A percentile compares a stretch with the other conserved stretches of the same genome.
Conservation (phyloP, 2,329 filamentous ascomycete genomes). For the Monilinia fructicola region DNA sequence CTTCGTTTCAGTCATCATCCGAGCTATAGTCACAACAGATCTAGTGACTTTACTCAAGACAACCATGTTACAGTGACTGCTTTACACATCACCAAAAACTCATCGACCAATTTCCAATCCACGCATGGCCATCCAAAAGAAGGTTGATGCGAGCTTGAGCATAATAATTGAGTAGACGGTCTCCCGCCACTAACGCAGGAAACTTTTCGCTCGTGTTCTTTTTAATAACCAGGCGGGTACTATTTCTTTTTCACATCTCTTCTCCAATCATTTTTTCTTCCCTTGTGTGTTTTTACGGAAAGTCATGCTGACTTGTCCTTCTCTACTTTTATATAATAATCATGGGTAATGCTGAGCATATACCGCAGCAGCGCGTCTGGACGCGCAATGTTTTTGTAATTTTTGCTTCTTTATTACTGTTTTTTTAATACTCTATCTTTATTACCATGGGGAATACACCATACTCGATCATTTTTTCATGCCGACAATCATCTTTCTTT, state of each 20-base stretch:
- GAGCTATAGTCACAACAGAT: neutral
- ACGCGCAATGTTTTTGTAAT: constrained; percentile 19
- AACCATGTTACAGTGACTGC: neutral
- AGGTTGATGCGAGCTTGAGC: neutral
- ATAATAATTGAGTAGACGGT: neutral
- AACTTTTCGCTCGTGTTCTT: neutral
- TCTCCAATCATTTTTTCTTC: neutral
- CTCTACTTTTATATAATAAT: constrained; percentile 3
- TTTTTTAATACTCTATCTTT: constrained; percentile 22
- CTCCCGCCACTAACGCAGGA: neutral
- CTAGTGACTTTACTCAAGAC: neutral
- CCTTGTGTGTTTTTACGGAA: neutral
- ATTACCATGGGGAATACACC: constrained; percentile 16
- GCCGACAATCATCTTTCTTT: neutral
- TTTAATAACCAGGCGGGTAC: neutral
- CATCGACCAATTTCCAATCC: neutral
- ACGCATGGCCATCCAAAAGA: neutral
- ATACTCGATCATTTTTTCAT: constrained; percentile 5
- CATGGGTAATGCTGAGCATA: constrained; percentile 24
- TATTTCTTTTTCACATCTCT: neutral
- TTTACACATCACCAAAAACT: neutral
- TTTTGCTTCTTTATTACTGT: constrained; percentile 16
- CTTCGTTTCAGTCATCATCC: constrained; percentile 13
- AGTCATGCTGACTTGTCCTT: constrained; percentile 7
- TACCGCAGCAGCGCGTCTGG: constrained; percentile 18